phyloP scores from a whole-genome alignment of 441 rosid species.

The Iberis amara region DNA sequence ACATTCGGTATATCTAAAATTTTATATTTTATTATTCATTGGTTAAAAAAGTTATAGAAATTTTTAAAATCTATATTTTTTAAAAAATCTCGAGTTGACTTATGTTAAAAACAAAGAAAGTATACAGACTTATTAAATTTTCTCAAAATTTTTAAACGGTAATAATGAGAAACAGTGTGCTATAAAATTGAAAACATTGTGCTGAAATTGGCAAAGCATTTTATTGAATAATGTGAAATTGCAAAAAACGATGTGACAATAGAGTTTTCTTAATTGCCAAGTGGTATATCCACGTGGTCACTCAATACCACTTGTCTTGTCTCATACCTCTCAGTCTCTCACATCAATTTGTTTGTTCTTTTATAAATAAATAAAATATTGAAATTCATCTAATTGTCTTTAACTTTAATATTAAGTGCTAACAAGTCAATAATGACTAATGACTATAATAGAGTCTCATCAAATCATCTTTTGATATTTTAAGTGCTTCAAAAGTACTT shows the following conservation, averaged over 20 bases:
- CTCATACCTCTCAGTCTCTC: not conserved
- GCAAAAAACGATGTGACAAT: not conserved
- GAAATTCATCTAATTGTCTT: not conserved
- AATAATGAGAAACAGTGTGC: not conserved
- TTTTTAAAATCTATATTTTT: too few species aligned
- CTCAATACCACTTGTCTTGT: constrained; percentile 22
- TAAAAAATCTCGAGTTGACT: too few species aligned
- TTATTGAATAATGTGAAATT: constrained; percentile 1
- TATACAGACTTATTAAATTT: too few species aligned
- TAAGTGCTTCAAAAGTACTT: too few species aligned
- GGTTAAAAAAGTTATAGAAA: too few species aligned
- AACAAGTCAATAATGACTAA: too few species aligned
- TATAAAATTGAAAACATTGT: not conserved
- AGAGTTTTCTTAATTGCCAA: constrained; percentile 18
- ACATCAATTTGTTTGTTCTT: not conserved
- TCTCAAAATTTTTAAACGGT: not conserved
- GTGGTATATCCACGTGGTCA: constrained; percentile 33
- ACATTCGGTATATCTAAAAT: too few species aligned
- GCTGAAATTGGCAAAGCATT: constrained; percentile 20
- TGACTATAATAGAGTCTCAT: too few species aligned
- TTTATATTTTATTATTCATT: too few species aligned
- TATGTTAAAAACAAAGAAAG: not conserved
- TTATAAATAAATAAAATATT: too few species aligned
- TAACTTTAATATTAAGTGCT: too few species aligned
- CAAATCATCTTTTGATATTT: too few species aligned